phyloP scores from a whole-genome alignment of 495 filamentous ascomycete genomes.

The Neurospora sp. region DNA sequence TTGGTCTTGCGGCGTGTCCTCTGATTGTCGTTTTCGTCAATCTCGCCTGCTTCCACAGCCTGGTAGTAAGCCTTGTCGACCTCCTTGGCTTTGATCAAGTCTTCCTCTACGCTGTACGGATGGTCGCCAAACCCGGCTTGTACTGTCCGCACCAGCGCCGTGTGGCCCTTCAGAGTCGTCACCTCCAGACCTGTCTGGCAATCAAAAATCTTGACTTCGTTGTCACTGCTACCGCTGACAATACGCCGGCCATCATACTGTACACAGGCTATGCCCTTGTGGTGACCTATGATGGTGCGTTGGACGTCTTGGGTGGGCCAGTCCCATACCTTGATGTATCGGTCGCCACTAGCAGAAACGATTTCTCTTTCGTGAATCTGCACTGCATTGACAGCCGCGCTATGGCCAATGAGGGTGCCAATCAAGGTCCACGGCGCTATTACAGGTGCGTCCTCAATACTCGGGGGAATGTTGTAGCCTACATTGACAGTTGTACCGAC shows the following conservation, averaged over 20 bases:
- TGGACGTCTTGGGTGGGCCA: constrained; percentile 66
- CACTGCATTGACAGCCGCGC: constrained; percentile 91
- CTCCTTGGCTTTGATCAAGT: constrained; percentile 59
- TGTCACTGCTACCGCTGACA: constrained; percentile 90
- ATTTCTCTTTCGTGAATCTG: constrained; percentile 80
- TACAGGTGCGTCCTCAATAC: constrained; percentile 32
- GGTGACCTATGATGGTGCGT: constrained; percentile 73
- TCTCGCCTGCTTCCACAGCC: constrained; percentile 52
- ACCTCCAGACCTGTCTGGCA: constrained; percentile 74
- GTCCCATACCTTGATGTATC: constrained; percentile 87
- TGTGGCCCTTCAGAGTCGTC: constrained; percentile 71
- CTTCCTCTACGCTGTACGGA: constrained; percentile 64
- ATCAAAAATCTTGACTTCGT: constrained; percentile 91
- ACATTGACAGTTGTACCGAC: constrained; percentile 40
- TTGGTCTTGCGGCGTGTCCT: constrained; percentile 48
- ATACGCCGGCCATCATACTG: constrained; percentile 96
- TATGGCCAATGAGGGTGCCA: constrained; percentile 68
- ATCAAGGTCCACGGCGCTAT: constrained; percentile 64
- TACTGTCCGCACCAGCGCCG: constrained; percentile 80
- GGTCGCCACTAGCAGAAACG: constrained; percentile 89
- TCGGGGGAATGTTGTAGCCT: constrained; percentile 31
- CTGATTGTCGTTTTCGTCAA: constrained; percentile 24
- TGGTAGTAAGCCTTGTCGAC: constrained; percentile 62
- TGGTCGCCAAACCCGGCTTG: constrained; percentile 88
- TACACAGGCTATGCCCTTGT: constrained; percentile 94